Evolutionary conservation across 2,329 filamentous ascomycete species (phyloP), one percentile per base, ranked within the genome.

Genomic region (Venturia pyrina): DNA sequence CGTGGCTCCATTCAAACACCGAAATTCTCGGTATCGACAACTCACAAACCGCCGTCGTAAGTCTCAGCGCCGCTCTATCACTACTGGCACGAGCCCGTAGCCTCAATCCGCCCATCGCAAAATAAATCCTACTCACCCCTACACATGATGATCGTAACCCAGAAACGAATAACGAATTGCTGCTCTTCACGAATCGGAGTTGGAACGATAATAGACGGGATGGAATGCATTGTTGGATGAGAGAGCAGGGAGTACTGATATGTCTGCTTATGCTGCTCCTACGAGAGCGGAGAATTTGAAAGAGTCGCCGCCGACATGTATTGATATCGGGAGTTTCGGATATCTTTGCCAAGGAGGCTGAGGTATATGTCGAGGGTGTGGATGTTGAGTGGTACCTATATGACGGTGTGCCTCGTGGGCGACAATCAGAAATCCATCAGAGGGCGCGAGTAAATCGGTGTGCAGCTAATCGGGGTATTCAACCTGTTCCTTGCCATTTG

Each of bases 131-230:
- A 13, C 72, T 79, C 60, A 78, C 78, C 62, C 79, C 78, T 4
- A 82, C 82, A 79, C 71, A 82, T 13, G 79, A 82, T 69, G 77
- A 82, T 67, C 70, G 74, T 57, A 75, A 73, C 17, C 71, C 67
- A 24, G 67, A 67, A 6, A 74, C 74, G 5, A 71, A 72, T 21
- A 66, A 68, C 17, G 73, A 76, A 17, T 73, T 77, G 63, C 72
- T 73, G 32, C 69, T 70, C 3, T 72, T 75, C 43, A 71, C 73
- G 0, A 72, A 71, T 24, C 81, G 79, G 78, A 72, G 69, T 2
- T 69, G 70, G 6, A 72, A 72, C 53, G 74, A 75, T 64, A 80
- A 80, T 68, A 68, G 46, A 78, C 3, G 6, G 78, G 73, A 5
- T 82, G 79, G 79, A 70, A 70, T 3, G 75, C 75, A 4, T 73